Evolutionary conservation across 768 basidiomycete genomes (phyloP).

Genomic region (Rhodotorula babjevae): DNA sequence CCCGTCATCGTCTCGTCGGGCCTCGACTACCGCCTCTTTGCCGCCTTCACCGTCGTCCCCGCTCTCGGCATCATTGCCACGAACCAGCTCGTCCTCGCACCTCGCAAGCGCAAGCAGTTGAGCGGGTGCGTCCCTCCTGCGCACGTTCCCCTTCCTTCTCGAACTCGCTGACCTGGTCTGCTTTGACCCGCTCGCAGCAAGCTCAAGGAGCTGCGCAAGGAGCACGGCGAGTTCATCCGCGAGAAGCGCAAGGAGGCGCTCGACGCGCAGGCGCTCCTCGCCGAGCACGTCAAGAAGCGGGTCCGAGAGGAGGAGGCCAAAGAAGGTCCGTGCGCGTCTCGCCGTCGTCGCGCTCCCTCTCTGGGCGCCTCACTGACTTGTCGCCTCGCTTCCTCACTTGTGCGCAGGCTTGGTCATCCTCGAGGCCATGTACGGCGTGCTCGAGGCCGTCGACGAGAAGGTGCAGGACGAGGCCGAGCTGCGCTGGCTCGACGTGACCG

Average conservation of each 20-base stretch:
- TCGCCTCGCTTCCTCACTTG: too few species aligned
- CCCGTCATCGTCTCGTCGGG: conserved; percentile 45
- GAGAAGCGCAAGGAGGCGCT: conserved; percentile 62
- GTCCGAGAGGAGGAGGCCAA: conserved; percentile 60
- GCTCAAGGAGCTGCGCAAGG: conserved; percentile 62
- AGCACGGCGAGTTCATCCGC: conserved; percentile 61
- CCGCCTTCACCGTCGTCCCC: conserved; percentile 46
- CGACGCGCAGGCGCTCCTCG: conserved; percentile 61
- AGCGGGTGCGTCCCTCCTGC: conserved; percentile 39
- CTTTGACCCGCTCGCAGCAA: conserved; percentile 52
- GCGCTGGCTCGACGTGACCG: conserved; percentile 67
- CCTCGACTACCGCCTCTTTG: conserved; percentile 44
- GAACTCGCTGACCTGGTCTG: conserved; percentile 41
- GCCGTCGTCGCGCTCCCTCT: too few species aligned
- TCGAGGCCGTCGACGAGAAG: conserved; percentile 31
- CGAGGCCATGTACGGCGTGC: conserved; percentile 67
- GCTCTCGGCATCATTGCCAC: conserved; percentile 45
- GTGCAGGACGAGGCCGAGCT: conserved; percentile 53
- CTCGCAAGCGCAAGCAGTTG: conserved; percentile 44
- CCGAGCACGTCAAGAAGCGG: conserved; percentile 63
- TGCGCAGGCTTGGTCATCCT: conserved; percentile 56
- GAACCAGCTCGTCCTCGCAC: conserved; percentile 47
- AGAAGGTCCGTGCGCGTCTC: too few species aligned
- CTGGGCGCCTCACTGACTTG: too few species aligned
- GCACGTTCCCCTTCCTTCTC: too few species aligned